These are phyloP conservation scores for Penicillium herquei DNA, from an alignment of 495 filamentous ascomycete genomes.

Conservation along the genomic window DNA sequence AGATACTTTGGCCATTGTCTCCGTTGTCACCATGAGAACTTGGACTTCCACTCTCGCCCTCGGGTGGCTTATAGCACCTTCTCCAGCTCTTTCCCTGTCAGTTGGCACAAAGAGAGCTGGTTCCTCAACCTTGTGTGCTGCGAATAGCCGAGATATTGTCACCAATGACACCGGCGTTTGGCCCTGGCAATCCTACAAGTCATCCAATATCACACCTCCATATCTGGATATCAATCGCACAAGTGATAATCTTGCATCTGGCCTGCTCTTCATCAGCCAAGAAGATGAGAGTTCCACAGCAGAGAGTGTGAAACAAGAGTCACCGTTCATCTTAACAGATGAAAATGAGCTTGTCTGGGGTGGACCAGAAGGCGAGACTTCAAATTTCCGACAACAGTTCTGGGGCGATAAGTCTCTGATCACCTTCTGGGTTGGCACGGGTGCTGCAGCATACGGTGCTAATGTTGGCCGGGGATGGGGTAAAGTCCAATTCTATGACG, in stretches of 20 bases:
- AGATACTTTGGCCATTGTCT: background rate
- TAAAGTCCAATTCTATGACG: slow-evolving; percentile 33
- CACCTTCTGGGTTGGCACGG: slow-evolving; percentile 11
- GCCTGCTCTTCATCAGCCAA: slow-evolving; percentile 20
- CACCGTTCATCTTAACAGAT: slow-evolving; percentile 17
- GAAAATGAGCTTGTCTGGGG: slow-evolving; percentile 21
- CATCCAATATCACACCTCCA: slow-evolving; percentile 19
- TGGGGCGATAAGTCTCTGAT: slow-evolving; percentile 3
- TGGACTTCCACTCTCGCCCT: background rate
- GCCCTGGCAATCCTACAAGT: slow-evolving; percentile 23
- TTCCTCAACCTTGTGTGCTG: slow-evolving; percentile 4
- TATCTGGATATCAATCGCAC: slow-evolving; percentile 15
- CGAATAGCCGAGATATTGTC: slow-evolving; percentile 8
- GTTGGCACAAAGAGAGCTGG: background rate
- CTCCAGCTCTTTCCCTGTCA: background rate
- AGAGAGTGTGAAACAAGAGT: slow-evolving; percentile 8
- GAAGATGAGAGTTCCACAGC: background rate
- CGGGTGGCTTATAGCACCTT: background rate
- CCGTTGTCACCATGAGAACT: background rate
- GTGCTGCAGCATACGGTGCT: slow-evolving; percentile 5
- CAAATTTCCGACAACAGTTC: slow-evolving; percentile 9
- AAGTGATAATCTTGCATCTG: slow-evolving; percentile 16
- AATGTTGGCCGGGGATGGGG: slow-evolving; percentile 26
- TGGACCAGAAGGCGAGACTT: slow-evolving; percentile 12
- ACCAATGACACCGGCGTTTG: slow-evolving; percentile 8